Base-by-base conservation (phyloP, 2,329 filamentous ascomycete genomes). In the Xylaria digitata region DNA sequence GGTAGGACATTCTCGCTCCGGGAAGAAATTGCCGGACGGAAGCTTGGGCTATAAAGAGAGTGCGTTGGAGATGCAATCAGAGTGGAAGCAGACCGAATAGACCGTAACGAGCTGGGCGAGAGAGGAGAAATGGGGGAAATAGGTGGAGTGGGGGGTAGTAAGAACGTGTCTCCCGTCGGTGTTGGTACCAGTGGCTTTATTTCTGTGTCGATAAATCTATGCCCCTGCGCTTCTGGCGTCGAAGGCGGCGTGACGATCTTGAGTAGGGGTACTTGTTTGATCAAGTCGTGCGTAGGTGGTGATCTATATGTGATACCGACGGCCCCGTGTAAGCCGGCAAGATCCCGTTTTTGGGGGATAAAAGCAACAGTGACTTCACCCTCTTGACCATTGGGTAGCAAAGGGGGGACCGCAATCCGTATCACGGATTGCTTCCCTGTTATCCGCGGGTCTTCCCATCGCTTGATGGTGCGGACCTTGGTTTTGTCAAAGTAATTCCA, bases 321-420 rank as follows among this genome's bases (percentile, higher is more conserved):
- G 11, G 89, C 90, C 64, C 87, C 87, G 74, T 92, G 89, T 0
- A 91, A 74, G 2, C 86, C 85, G 7, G 85, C 86, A 3, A 89
- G 72, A 72, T 92, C 89, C 54, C 82, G 78, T 73, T 86, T 88
- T 60, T 89, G 86, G 0, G 86, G 81, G 34, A 93, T 84, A 75
- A 88, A 89, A 1, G 89, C 83, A n/a, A 93, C 82, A 0, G 90
- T 92, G n/a, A 92, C 83, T 78, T 93, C 89, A 19, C 91, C 91
- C 8, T 83, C 80, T 15, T 82, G 78, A 5, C 87, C 88, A 26
- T 82, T 82, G 0, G 83, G 78, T 2, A 83, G 79, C 26, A 84
- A 76, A 0, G 88, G 77, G 2, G 87, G 85, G 3, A 93, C 80
- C 0, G 83, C 79, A 8, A 92, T 76, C 2, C 83, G 79, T 8